Percentiles rank a stretch among this genome's conserved stretches.
phyloP scores from a whole-genome alignment of 352 stramenopile species.

The Phytophthora idaei region DNA sequence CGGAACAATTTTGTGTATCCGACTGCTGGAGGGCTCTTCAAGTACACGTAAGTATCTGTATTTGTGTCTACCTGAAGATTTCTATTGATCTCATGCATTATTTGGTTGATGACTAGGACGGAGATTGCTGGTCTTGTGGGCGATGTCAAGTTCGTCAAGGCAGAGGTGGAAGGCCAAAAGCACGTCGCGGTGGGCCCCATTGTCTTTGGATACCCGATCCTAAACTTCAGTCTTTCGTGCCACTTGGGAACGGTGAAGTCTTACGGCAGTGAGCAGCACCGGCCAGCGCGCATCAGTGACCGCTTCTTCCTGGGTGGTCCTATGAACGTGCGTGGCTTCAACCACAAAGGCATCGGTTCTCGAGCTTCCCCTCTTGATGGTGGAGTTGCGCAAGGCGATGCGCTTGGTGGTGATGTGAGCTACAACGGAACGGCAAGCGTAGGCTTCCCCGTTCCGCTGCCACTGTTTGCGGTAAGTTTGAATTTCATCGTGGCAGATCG shows the following conservation, averaged over 20 bases:
- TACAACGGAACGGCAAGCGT: constrained; percentile 87
- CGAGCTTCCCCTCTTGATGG: constrained; percentile 87
- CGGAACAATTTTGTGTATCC: constrained; percentile 90
- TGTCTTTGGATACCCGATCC: constrained; percentile 69
- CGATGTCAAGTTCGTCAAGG: constrained; percentile 91
- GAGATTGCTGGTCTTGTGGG: constrained; percentile 88
- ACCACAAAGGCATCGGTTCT: constrained; percentile 90
- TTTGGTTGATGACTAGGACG: constrained; percentile 46
- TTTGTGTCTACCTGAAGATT: not conserved
- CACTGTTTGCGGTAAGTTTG: constrained; percentile 76
- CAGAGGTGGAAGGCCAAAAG: constrained; percentile 85
- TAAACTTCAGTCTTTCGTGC: constrained; percentile 86
- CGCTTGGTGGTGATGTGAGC: constrained; percentile 89
- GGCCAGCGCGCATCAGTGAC: constrained; percentile 90
- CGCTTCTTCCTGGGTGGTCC: constrained; percentile 92
- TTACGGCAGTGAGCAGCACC: constrained; percentile 73
- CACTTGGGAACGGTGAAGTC: constrained; percentile 81
- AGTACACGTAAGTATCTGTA: constrained; percentile 65
- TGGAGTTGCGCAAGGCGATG: constrained; percentile 81
- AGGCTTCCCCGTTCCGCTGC: constrained; percentile 86
- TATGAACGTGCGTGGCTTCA: constrained; percentile 90
- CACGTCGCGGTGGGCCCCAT: constrained; percentile 71
- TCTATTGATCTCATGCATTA: constrained; percentile 2
- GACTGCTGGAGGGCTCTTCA: constrained; percentile 88
- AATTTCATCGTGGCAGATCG: not conserved